Evolutionary conservation across 345 rosid genomes (phyloP).

Genomic region (Luvunga scandens): DNA sequence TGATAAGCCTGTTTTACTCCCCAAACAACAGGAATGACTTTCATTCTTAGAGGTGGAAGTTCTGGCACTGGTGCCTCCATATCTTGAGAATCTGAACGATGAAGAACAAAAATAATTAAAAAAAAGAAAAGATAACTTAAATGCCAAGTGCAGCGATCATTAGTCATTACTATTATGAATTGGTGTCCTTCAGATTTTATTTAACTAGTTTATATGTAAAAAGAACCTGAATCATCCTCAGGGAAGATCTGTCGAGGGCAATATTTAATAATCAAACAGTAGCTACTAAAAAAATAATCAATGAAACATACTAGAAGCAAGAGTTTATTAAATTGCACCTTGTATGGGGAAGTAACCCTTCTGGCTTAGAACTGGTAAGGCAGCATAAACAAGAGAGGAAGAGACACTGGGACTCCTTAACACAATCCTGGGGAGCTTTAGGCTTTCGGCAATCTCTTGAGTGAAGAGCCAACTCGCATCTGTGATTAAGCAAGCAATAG

Average conservation of each 20-base stretch:
- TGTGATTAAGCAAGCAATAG: constrained; percentile 32
- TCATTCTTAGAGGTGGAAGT: constrained; percentile 36
- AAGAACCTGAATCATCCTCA: background rate
- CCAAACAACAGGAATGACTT: constrained; percentile 47
- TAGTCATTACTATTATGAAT: background rate
- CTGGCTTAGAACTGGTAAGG: constrained; percentile 22
- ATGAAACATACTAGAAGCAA: background rate
- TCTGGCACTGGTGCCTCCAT: constrained; percentile 22
- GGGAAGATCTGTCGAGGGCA: background rate
- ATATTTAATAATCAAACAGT: background rate
- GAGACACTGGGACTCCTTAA: constrained; percentile 21
- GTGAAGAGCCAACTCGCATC: constrained; percentile 33
- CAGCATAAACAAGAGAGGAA: constrained; percentile 27
- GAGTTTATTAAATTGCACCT: constrained; percentile 10
- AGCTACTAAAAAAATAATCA: background rate
- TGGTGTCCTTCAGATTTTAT: no score
- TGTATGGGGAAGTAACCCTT: constrained; percentile 29
- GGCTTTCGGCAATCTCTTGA: constrained; percentile 22
- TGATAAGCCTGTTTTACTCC: no score
- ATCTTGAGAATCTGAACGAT: constrained; percentile 16
- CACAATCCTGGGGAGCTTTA: constrained; percentile 25
- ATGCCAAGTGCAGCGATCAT: background rate
- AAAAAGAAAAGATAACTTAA: background rate
- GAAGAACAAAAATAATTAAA: background rate
- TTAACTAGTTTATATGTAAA: no score